These are phyloP conservation scores for Moesziomyces antarcticus DNA, from an alignment of 1,284 basidiomycete genomes.

Conservation along the genomic window DNA sequence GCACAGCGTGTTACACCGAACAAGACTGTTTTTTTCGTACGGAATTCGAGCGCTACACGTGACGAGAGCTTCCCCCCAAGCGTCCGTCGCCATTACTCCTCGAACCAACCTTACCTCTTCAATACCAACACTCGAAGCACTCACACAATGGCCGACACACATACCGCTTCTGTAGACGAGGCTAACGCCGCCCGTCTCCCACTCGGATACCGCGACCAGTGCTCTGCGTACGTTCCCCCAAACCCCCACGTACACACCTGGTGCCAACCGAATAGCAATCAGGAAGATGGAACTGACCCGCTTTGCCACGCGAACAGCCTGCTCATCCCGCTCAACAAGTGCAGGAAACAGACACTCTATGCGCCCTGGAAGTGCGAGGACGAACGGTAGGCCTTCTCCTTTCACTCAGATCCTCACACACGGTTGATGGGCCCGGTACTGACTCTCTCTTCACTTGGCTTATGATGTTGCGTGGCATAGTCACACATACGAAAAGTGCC, in stretches of 20 bases:
- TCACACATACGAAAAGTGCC: constrained; percentile 65
- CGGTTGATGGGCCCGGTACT: constrained; percentile 1
- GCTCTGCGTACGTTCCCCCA: constrained; percentile 80
- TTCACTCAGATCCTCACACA: not conserved
- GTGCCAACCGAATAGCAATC: no score
- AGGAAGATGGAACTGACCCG: no score
- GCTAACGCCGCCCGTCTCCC: constrained; percentile 81
- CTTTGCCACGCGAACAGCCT: constrained; percentile 71
- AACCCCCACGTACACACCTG: no score
- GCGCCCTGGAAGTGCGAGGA: constrained; percentile 85
- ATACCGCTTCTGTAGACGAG: constrained; percentile 83
- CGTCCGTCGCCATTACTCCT: not conserved
- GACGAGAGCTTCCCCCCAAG: not conserved
- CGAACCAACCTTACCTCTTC: not conserved
- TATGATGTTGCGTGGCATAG: constrained; percentile 9
- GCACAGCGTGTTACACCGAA: not conserved
- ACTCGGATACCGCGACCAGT: constrained; percentile 86
- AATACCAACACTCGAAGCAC: not conserved
- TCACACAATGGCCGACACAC: constrained; percentile 44
- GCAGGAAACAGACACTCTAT: constrained; percentile 78
- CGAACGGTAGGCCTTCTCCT: constrained; percentile 72
- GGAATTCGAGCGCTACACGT: not conserved
- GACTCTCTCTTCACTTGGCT: not conserved
- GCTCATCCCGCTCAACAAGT: constrained; percentile 84
- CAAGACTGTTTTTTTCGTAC: not conserved